These are phyloP conservation scores for Craspedostauros australis DNA, from an alignment of 108 stramenopile species.

Conservation along the genomic window DNA sequence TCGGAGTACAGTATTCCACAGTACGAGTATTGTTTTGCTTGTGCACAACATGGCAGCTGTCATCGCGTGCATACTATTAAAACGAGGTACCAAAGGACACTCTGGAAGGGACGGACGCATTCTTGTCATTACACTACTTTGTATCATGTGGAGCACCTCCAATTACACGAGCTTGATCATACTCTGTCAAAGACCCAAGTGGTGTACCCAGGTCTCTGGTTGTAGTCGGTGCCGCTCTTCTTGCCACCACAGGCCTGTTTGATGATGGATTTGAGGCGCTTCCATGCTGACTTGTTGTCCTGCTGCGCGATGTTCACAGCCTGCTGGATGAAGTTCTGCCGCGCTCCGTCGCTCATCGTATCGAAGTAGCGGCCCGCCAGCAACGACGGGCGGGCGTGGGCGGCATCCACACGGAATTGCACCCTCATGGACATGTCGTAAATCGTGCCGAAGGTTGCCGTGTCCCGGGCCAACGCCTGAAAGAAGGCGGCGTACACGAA, in stretches of 20 bases:
- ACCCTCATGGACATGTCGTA: constrained; percentile 44
- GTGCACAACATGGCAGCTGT: too few species aligned
- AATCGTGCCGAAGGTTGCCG: constrained; percentile 32
- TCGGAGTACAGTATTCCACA: too few species aligned
- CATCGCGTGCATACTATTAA: too few species aligned
- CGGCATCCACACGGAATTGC: constrained; percentile 34
- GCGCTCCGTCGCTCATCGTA: constrained; percentile 34
- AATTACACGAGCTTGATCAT: too few species aligned
- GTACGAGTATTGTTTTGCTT: too few species aligned
- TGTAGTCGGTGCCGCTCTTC: constrained; percentile 81
- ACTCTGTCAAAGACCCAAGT: too few species aligned
- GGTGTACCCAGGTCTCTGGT: constrained; percentile 63
- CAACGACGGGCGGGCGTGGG: too few species aligned
- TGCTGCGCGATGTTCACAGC: constrained; percentile 33
- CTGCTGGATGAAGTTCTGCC: constrained; percentile 43
- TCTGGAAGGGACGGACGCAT: too few species aligned
- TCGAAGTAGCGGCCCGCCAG: constrained; percentile 65
- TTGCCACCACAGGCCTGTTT: constrained; percentile 81
- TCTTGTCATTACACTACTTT: too few species aligned
- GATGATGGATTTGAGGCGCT: constrained; percentile 54
- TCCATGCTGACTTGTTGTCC: constrained; percentile 52
- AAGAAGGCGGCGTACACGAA: constrained; percentile 42
- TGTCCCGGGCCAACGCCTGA: constrained; percentile 30
- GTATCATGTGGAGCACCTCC: too few species aligned
- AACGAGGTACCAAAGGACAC: too few species aligned